phyloP scores from a whole-genome alignment of 257 asterid genomes.

The Nicotiana attenuata region DNA sequence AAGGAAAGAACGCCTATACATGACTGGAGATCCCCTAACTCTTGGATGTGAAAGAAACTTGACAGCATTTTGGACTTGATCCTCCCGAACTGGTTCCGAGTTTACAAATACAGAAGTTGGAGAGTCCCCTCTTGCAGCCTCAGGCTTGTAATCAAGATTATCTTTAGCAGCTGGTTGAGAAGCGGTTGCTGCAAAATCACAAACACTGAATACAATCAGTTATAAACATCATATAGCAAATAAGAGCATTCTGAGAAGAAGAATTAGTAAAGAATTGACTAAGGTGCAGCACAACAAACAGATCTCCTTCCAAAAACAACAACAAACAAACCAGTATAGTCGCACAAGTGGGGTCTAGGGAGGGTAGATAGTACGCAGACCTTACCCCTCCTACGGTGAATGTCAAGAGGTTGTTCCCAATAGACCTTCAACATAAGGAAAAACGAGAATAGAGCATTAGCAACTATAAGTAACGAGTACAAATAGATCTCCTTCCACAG shows the following conservation, averaged over 20 bases:
- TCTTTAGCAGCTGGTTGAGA: constrained; percentile 30
- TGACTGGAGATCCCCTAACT: constrained; percentile 89
- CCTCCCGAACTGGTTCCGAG: constrained; percentile 92
- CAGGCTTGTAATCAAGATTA: constrained; percentile 32
- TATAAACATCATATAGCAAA: background rate
- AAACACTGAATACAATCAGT: background rate
- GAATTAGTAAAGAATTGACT: background rate
- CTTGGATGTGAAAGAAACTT: constrained; percentile 98
- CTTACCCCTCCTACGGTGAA: too few relatives aligned
- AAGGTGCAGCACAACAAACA: background rate
- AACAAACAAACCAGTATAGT: too few relatives aligned
- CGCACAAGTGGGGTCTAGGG: too few relatives aligned
- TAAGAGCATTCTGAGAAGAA: background rate
- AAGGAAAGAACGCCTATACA: constrained; percentile 89
- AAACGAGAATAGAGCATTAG: too few relatives aligned
- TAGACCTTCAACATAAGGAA: too few relatives aligned
- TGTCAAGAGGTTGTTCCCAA: too few relatives aligned
- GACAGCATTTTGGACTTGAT: constrained; percentile 86
- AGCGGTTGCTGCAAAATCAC: constrained; percentile 25
- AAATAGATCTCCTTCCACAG: background rate
- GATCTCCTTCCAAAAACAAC: background rate
- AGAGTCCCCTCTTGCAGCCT: constrained; percentile 47
- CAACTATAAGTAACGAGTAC: too few relatives aligned
- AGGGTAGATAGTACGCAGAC: too few relatives aligned
- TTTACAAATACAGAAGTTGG: constrained; percentile 91